phyloP scores from a whole-genome alignment of 1,284 basidiomycete genomes.

The Austropuccinia psidii region DNA sequence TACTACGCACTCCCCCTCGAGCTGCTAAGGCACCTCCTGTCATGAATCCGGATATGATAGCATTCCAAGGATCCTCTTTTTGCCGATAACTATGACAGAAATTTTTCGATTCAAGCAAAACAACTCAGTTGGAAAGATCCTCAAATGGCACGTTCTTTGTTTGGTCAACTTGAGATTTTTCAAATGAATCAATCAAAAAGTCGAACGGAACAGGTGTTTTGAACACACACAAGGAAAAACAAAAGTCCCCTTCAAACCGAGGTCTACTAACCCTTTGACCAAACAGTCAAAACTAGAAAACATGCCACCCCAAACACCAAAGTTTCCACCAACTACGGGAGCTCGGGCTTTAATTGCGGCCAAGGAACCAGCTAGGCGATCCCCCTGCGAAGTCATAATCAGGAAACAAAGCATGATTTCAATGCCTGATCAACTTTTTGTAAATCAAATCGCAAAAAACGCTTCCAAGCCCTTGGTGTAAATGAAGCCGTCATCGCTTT shows the following conservation, averaged over 20 bases:
- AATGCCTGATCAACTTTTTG: background rate
- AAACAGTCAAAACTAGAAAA: conserved; percentile 97
- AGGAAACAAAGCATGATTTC: background rate
- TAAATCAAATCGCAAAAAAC: background rate
- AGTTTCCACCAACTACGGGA: conserved; percentile 95
- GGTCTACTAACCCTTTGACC: conserved; percentile 66
- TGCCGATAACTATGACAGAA: conserved; percentile 66
- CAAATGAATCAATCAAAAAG: no score
- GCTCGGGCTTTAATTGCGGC: conserved; percentile 97
- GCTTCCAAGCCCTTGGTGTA: no score
- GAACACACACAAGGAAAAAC: no score
- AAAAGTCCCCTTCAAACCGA: no score
- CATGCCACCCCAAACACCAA: conserved; percentile 88
- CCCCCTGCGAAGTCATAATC: conserved; percentile 71
- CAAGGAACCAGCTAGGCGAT: conserved; percentile 83
- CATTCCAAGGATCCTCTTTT: conserved; percentile 99
- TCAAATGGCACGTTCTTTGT: no score
- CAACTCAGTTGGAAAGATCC: no score
- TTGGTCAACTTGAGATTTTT: no score
- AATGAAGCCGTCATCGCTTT: no score
- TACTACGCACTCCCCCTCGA: conserved; percentile 87
- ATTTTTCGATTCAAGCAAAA: background rate
- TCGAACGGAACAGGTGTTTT: no score
- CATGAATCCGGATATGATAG: conserved; percentile 95
- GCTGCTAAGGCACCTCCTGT: conserved; percentile 93